These are phyloP conservation scores for Citrus mangshanensis DNA, from an alignment of 345 rosid species.

Conservation along the genomic window DNA sequence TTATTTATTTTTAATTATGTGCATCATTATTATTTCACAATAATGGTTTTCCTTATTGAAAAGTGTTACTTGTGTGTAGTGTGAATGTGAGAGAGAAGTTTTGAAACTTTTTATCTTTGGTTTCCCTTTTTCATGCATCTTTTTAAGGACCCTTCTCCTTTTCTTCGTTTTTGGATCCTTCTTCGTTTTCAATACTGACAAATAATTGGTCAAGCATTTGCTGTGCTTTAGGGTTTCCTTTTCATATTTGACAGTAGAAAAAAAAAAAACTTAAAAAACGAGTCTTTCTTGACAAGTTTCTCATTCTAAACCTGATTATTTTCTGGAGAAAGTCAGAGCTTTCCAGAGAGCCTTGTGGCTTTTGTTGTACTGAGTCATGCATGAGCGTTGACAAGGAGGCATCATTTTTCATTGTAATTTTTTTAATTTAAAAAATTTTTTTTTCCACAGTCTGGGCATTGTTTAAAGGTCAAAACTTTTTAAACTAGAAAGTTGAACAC, in stretches of 20 bases:
- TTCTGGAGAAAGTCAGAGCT: conserved; percentile 15
- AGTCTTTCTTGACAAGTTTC: background rate
- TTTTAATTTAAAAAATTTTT: too few species aligned
- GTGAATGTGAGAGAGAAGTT: conserved; percentile 19
- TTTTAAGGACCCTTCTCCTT: conserved; percentile 8
- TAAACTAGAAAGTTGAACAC: conserved; percentile 8
- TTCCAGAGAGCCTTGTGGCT: background rate
- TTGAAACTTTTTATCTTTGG: conserved; percentile 14
- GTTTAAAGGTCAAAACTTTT: conserved; percentile 17
- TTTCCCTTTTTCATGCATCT: background rate
- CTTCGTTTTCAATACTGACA: conserved; percentile 30
- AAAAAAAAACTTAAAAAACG: background rate
- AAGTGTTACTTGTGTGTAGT: background rate
- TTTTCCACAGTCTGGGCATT: conserved; percentile 8
- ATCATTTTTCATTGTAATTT: conserved; percentile 8
- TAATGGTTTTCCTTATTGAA: background rate
- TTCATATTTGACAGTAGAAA: conserved; percentile 1
- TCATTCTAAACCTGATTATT: conserved; percentile 4
- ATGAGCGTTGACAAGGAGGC: conserved; percentile 27
- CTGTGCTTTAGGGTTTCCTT: background rate
- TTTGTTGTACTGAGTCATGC: conserved; percentile 20
- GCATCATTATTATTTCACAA: background rate
- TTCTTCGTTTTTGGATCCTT: conserved; percentile 11
- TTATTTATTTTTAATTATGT: background rate
- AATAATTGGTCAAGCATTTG: conserved; percentile 33